phyloP scores from a whole-genome alignment of 805 yeast species.

The Myxozyma kluyveri region DNA sequence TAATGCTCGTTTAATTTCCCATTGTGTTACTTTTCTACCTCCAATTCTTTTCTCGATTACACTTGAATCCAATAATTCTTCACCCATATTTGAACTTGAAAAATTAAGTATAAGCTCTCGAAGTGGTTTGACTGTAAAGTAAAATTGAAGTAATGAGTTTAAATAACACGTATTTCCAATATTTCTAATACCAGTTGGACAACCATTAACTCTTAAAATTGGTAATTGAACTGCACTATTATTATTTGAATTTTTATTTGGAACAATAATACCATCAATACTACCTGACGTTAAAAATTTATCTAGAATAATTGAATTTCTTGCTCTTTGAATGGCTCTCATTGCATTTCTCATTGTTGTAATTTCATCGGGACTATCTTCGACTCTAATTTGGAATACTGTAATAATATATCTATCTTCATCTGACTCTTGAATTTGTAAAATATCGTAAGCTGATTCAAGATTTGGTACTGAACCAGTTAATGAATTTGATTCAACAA shows the following conservation, averaged over 20 bases:
- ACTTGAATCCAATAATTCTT: slow-evolving; percentile 29
- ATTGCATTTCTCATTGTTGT: slow-evolving; percentile 58
- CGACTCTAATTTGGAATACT: slow-evolving; percentile 40
- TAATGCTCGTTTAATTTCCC: slow-evolving; percentile 75
- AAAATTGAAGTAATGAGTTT: slow-evolving; percentile 86
- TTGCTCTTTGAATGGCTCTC: slow-evolving; percentile 55
- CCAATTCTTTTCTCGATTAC: slow-evolving; percentile 65
- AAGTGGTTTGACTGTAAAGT: slow-evolving; percentile 80
- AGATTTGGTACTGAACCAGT: slow-evolving; percentile 25
- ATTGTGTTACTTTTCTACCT: slow-evolving; percentile 74
- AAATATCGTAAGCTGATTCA: slow-evolving; percentile 24
- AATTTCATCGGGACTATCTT: slow-evolving; percentile 49
- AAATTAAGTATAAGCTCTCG: slow-evolving; percentile 64
- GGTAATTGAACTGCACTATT: not conserved
- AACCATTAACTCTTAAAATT: not conserved
- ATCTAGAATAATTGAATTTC: slow-evolving; percentile 58
- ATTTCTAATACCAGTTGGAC: slow-evolving; percentile 88
- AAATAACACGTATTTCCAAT: slow-evolving; percentile 95
- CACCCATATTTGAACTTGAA: slow-evolving; percentile 26
- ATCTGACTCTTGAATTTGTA: slow-evolving; percentile 27
- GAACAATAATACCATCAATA: slow-evolving; percentile 15
- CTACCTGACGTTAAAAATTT: slow-evolving; percentile 46
- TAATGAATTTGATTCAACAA: slow-evolving; percentile 32
- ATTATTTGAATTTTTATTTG: not conserved
- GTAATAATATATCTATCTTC: slow-evolving; percentile 28